Evolutionary conservation across 306 rosid genomes (phyloP), one percentile per base, ranked within the genome.

Genomic region (Begonia loranthoides): DNA sequence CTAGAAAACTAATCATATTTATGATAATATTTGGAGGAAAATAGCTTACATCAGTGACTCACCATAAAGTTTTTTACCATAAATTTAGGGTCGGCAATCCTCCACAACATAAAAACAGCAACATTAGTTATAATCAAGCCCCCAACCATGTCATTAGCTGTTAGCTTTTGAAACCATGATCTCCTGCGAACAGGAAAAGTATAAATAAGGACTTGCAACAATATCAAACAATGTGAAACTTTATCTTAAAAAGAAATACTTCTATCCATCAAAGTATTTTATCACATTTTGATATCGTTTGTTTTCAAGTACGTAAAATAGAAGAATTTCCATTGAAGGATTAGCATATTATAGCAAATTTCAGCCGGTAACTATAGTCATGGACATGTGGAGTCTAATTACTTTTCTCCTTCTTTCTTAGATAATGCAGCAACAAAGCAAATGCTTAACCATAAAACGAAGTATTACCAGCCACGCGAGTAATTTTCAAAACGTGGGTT

Each of bases 91-190:
- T 69, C 70, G 24, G 76, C 78, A 47, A 70, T 46, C 71, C 66
- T 62, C 95, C 97, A 85, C 54, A 69, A 57, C 24, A 85, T 50
- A 63, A 66, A 90, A 65, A 90, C 76, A 55, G 77, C 87, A 55
- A 63, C 81, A 74, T 90, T 90, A 57, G 92, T 79, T 66, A 76
- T 13, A 73, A 90, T 61, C 83, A 90, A 81, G 65, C 92, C 83
- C 50, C 66, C 19, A 61, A 90, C 86, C 56, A 66, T 4, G 17
- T 69, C 76, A 68, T 41, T n/a, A 52, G 66, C 22, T 22, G 80
- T 41, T 58, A 80, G 50, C 69, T 74, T 56, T 16, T 13, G 66
- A 14, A 78, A 59, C 87, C 78, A 72, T 34, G 85, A 68, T 50
- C 69, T 72, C 94, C 95, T 85, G 79, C 59, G 48, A 68, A 72